Evolutionary conservation across 1,284 basidiomycete species (phyloP), one percentile per base, ranked within the genome.

Genomic region (Ustilago lituana): DNA sequence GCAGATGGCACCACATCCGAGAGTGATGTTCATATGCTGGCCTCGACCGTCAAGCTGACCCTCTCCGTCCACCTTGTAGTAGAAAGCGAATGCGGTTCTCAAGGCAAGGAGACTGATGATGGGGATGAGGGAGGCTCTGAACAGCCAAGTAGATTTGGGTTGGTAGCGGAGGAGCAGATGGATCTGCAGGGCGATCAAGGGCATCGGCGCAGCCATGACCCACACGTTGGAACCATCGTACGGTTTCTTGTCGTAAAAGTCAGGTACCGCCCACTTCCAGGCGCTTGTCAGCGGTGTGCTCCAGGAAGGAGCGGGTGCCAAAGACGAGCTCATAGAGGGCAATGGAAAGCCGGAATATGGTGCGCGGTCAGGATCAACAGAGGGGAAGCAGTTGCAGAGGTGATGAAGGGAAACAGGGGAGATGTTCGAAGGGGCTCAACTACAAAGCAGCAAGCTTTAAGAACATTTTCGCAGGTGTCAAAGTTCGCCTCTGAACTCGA

Each of bases 151-250:
- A 0, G 40, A 11, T 7, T 15, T 33, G 0, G 58, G 62, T 29
- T 58, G 31, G 39, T 55, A 65, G 1, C 68, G 61, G 2, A 71
- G 15, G 0, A 71, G 51, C 15, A 71, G 47, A 17, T 66, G 68
- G 14, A 66, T 49, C 44, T 71, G 68, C 10, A 62, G 37, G 6
- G 55, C 24, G 24, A 66, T 22, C 9, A 66, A 31, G 1, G 47
- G 50, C 1, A 66, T 1, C 2, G 50, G 40, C 14, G 58, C 35
- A 4, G 27, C 40, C 6, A 51, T 8, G 17, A 50, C 39, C 62
- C 48, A 59, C 0, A 32, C 22, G 36, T 57, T 71, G 20, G 46
- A 46, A 1, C 29, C 15, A 7, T 49, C 33, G 46, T 48, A 57
- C 1, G 48, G 58, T 5, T 32, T 15, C 51, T 71, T 71, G 36